Base-by-base conservation (phyloP, 1,139 yeast species). In the Kurtzmaniella natalensis region DNA sequence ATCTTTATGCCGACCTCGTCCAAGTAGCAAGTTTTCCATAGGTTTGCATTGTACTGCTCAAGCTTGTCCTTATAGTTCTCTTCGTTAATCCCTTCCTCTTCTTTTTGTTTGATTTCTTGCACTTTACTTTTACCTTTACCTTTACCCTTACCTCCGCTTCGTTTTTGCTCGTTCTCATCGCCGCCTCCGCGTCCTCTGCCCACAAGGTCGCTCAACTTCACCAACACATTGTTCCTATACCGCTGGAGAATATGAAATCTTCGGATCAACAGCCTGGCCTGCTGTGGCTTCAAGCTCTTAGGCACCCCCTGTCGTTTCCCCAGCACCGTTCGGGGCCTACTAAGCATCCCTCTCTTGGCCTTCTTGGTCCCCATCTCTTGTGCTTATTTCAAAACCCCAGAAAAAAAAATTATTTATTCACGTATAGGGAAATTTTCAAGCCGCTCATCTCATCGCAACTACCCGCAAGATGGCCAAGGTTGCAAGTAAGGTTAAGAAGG, bases 241-340 rank as follows among this genome's bases (percentile, higher is more conserved):
- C 78, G 80, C 36, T 76, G 66, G 24, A 83, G 57, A 3, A 76
- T 69, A 54, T 83, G 94, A 45, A 75, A 83, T 32, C 88, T 55
- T 41, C 92, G 66, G 24, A 83, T 83, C 13, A 83, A 62, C 44
- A 72, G 76, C 33, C 92, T 60, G 0, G 92, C 80, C 45, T 74
- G 67, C 33, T 73, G 70, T 0, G 94, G 92, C 46, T 83, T 83
- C 33, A 83, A 61, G 34, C 50, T 51, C 52, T 48, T 52, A 9
- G 67, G 62, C 1, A 26, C 29, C 3, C 20, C 21, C 43, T 36
- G 13, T 38, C 37, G 36, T 14, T 43, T 43, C 8, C 50, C 47
- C 3, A 55, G 50, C 5, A 52, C 53, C 5, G 53, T 43, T 32
- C 44, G 36, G 4, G 40, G 39, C 9, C 43, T 33, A 24, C 37